Percentiles rank a stretch among this genome's conserved stretches.
phyloP scores from a whole-genome alignment of 306 rosid genomes.

The Quercus suber region DNA sequence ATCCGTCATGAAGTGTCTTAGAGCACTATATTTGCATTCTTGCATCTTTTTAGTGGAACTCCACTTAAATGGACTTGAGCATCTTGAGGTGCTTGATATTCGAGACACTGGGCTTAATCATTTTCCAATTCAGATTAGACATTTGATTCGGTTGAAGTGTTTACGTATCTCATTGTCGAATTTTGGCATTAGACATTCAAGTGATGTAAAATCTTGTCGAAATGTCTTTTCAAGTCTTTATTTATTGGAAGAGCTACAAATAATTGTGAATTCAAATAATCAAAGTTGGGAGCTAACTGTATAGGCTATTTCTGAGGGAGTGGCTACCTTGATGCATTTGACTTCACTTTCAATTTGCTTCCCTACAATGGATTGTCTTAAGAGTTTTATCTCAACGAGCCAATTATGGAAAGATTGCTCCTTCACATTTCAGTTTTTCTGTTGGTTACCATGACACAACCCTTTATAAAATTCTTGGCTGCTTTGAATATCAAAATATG shows the following conservation, averaged over 20 bases:
- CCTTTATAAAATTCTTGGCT: conserved; percentile 20
- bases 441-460: conserved; percentile 21
- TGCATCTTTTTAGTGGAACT: neutral
- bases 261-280: conserved; percentile 15
- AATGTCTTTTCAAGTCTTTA: conserved; percentile 18
- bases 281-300: conserved; percentile 18
- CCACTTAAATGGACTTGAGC: conserved; percentile 10
- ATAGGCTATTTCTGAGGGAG: neutral
- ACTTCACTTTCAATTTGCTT: conserved; percentile 16
- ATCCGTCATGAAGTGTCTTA: conserved; percentile 14
- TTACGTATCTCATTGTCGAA: neutral
- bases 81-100: conserved; percentile 30
- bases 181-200: no score
- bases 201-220: neutral
- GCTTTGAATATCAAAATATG: conserved; percentile 16
- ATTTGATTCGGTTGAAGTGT: conserved; percentile 14
- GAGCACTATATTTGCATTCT: conserved; percentile 8
- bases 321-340: conserved; percentile 6
- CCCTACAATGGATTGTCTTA: conserved; percentile 12
- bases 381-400: conserved; percentile 1
- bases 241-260: conserved; percentile 26
- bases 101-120: conserved; percentile 7
- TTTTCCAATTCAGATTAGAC: neutral
- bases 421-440: conserved; percentile 15
- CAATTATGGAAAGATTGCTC: neutral